Evolutionary conservation across 2,329 filamentous ascomycete genomes (phyloP).

Genomic region (Dothidotthia symphoricarpi): DNA sequence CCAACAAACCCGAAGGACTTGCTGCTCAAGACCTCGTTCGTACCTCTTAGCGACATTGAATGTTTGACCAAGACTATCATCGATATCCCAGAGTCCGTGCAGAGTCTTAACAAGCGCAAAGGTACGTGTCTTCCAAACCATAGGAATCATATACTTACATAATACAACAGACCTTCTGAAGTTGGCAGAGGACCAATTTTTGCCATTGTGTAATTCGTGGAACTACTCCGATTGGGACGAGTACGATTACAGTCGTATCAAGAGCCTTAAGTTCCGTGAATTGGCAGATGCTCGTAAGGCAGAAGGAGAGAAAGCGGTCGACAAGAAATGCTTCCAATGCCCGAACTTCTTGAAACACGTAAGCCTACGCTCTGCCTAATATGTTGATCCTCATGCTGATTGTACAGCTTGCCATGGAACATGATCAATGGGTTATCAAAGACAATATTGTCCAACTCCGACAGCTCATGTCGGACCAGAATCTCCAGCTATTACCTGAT

Average conservation of each 20-base stretch:
- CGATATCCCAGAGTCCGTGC: conserved; percentile 49
- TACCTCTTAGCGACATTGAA: conserved; percentile 77
- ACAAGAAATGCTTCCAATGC: conserved; percentile 67
- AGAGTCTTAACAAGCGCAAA: conserved; percentile 50
- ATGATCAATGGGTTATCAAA: conserved; percentile 94
- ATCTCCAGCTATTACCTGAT: conserved; percentile 90
- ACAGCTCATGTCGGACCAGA: conserved; percentile 90
- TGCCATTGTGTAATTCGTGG: conserved; percentile 72
- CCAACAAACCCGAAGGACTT: conserved; percentile 67
- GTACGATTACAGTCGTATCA: conserved; percentile 76
- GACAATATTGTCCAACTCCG: conserved; percentile 88
- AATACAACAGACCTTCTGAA: conserved; percentile 48
- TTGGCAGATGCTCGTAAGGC: conserved; percentile 69
- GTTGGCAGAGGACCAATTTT: conserved; percentile 66
- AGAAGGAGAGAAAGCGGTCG: conserved; percentile 62
- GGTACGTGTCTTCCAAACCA: conserved; percentile 36
- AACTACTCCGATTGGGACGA: conserved; percentile 75
- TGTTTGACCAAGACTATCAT: conserved; percentile 71
- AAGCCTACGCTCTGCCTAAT: conserved; percentile 44
- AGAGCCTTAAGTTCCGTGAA: conserved; percentile 77
- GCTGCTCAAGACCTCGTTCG: conserved; percentile 63
- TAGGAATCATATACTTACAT: no score
- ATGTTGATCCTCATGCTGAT: conserved; percentile 7
- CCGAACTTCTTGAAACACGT: conserved; percentile 83
- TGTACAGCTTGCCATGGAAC: conserved; percentile 82